phyloP scores from a whole-genome alignment of 2,329 filamentous ascomycete species.

The Exserohilum rostratum region DNA sequence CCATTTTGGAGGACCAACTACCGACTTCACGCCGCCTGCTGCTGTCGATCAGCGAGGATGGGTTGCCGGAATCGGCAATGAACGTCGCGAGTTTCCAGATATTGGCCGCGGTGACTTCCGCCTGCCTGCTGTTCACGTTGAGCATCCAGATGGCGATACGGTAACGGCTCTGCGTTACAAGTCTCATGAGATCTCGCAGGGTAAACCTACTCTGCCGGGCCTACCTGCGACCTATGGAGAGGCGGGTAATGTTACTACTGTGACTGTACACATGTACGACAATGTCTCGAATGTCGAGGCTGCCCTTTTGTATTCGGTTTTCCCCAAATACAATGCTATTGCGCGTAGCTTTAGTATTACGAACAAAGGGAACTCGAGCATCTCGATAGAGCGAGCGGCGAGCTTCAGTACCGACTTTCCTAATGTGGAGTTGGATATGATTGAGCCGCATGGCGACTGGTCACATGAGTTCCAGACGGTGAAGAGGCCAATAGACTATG shows the following conservation, averaged over 20 bases:
- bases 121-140: constrained; percentile 65
- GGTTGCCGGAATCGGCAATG: constrained; percentile 58
- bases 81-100: constrained; percentile 68
- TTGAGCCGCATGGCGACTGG: constrained; percentile 69
- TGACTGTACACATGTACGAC: constrained; percentile 65
- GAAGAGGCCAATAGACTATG: constrained; percentile 62
- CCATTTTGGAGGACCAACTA: constrained; percentile 65
- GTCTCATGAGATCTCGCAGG: constrained; percentile 60
- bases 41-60: constrained; percentile 57
- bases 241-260: constrained; percentile 63
- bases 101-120: constrained; percentile 68
- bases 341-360: constrained; percentile 66
- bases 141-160: constrained; percentile 64
- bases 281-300: constrained; percentile 64
- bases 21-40: constrained; percentile 58
- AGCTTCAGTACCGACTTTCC: constrained; percentile 68
- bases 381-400: constrained; percentile 63
- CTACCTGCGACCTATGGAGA: constrained; percentile 66
- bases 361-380: constrained; percentile 61
- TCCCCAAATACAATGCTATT: constrained; percentile 66
- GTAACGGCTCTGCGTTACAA: constrained; percentile 65
- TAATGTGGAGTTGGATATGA: constrained; percentile 65
- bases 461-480: constrained; percentile 62
- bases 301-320: constrained; percentile 67
- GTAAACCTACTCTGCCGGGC: constrained; percentile 63